These are phyloP conservation scores for Penicillium cataractarum DNA, from an alignment of 495 filamentous ascomycete genomes.

Conservation along the genomic window DNA sequence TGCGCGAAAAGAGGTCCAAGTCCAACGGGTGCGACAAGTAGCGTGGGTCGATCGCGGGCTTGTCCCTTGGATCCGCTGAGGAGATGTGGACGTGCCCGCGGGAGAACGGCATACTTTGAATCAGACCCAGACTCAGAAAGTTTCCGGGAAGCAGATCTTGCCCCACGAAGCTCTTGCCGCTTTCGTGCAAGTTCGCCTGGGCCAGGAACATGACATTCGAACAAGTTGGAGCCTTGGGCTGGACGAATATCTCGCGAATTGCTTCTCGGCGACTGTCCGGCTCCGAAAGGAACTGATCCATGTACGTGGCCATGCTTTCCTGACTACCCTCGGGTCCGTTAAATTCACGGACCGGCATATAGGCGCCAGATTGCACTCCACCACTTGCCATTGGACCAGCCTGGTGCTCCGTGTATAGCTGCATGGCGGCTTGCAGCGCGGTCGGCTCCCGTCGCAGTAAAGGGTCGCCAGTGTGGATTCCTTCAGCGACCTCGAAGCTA, in stretches of 20 bases:
- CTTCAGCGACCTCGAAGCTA: constrained; percentile 3
- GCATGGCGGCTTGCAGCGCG: constrained; percentile 13
- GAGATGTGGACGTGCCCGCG: constrained; percentile 14
- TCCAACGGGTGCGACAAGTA: constrained; percentile 2
- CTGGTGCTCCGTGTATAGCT: constrained; percentile 15
- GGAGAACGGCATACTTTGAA: constrained; percentile 14
- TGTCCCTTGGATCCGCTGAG: neutral
- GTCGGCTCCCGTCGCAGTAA: constrained; percentile 9
- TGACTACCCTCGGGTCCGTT: neutral
- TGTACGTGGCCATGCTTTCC: neutral
- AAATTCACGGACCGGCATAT: constrained; percentile 15
- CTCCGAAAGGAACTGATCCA: neutral
- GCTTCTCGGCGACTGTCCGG: constrained; percentile 4
- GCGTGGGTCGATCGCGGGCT: constrained; percentile 9
- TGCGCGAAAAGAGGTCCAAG: neutral
- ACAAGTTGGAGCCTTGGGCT: constrained; percentile 12
- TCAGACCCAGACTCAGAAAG: constrained; percentile 17
- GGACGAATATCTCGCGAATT: constrained; percentile 16
- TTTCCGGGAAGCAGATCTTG: constrained; percentile 17
- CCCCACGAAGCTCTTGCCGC: constrained; percentile 10
- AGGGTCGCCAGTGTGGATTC: constrained; percentile 4
- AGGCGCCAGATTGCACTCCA: constrained; percentile 14
- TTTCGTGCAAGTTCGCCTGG: constrained; percentile 15
- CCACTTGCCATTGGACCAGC: constrained; percentile 16
- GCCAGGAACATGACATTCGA: constrained; percentile 16